Base-by-base conservation (phyloP, 2,329 filamentous ascomycete genomes). In the Botrytis fragariae region DNA sequence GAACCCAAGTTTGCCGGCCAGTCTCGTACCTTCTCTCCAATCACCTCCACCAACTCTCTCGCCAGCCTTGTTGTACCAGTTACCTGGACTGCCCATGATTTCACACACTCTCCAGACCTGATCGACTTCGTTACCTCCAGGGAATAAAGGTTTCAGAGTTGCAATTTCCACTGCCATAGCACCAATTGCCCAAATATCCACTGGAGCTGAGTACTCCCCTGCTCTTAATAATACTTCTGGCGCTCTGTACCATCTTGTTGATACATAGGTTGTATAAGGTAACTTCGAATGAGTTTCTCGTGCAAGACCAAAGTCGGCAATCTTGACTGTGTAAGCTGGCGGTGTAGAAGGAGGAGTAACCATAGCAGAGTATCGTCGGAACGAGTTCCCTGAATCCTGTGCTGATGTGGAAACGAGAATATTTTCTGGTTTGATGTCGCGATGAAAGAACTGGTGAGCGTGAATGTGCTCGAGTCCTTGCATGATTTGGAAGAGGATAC, bases 51-150 rank as follows among this genome's bases (percentile, higher is more conserved):
- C 96, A 42, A 99, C 93, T 77, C 91, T 92, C 39, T 87, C 86
- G 37, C 95, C 95, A 8, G 93, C 87, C 83, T 98, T 98, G 86
- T 93, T 97, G 82, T 97, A 96, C 96, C 96, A 99, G 84, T 95
- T 95, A 62, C 96, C 96, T 4, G 96, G 96, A 84, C 95, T 98
- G 68, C 96, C 96, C 96, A 99, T 99, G 74, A 99, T 97, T 82
- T 99, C 96, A 81, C 96, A 99, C 0, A 99, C 93, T 78, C 96
- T 91, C 96, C 96, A 99, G 2, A 99, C 96, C 83, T 99, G 96
- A 79, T 99, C 96, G 1, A 99, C 96, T 84, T 99, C 96, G 81
- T 99, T 99, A 80, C 94, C 94, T 78, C 96, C 96, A 18, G 96
- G 96, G 86, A 99, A 99, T 18, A 99, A 86, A 29, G 96, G 96